Evolutionary conservation across 495 filamentous ascomycete species (phyloP), one percentile per base, ranked within the genome.

Genomic region (Darksidea phi): DNA sequence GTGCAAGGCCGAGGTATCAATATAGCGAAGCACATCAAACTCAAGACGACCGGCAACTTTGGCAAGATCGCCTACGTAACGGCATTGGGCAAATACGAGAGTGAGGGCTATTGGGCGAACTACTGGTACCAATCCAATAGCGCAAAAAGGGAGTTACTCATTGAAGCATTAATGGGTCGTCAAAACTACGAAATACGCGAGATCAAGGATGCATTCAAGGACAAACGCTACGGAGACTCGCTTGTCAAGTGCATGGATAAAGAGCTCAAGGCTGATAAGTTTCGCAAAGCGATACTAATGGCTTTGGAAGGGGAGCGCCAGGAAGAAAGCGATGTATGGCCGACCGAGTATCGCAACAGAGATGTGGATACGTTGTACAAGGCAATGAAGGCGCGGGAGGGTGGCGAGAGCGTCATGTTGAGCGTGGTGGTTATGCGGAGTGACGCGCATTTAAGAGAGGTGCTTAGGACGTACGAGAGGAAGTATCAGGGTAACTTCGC

Each of bases 101-200:
- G 83, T 52, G 94, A 98, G 72, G 92, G 89, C 1, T 97, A 94
- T 78, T 98, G 94, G 90, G 93, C 95, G 46, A 98, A 97, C 69
- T 95, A 89, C 74, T 98, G 92, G 86, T 98, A 97, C 76, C 94
- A 97, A 71, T 86, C 88, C 36, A 62, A 70, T 48, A 54, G 47
- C 4, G 67, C 63, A 17, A 53, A 67, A 13, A 58, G 74, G 0
- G 74, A 98, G 71, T 76, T 98, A 20, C 81, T 98, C 45, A 97
- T 98, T 68, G 94, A 98, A 71, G 83, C 86, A 10, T 76, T 98
- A 13, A 94, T 97, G 81, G 94, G 94, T 0, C 84, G 91, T 15
- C 85, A 84, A 12, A 96, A 96, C 67, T 78, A 80, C 17, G 95
- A 97, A 62, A 91, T 97, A 60, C 77, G 84, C n/a, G 79, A 83